Base-by-base conservation (phyloP, 2,329 filamentous ascomycete genomes). In the Arthrobotrys pseudoclavata region DNA sequence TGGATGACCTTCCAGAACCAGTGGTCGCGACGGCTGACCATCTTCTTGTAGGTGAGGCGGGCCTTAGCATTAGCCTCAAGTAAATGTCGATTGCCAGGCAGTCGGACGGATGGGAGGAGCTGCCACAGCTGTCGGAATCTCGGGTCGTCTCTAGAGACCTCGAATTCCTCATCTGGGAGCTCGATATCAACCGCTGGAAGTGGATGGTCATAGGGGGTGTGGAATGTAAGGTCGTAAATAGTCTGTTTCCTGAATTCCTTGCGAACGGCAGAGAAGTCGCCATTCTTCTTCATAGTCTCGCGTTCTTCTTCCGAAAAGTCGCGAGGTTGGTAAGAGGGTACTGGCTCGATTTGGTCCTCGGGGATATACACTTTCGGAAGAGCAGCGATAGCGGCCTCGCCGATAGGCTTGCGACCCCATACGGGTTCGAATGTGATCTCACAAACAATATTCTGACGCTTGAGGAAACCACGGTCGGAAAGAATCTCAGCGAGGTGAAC, bases 91-190 rank as follows among this genome's bases (percentile, higher is more conserved):
- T 64, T 57, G 15, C 47, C 42, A 47, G 47, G 24, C 1, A 69
- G 12, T 45, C 75, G 47, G 20, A 74, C 55, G 13, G 57, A 62
- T 1, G 75, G 68, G 15, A 67, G 47, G n/a, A 79, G 52, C 20
- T 12, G 34, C 67, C 61, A 67, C 15, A 77, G 50, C 20, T 77
- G 68, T 40, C 75, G 62, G 63, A 79, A 60, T 34, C 75, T 68
- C 20, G 75, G 69, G 37, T 79, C 75, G 37, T 69, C 63, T 72
- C 69, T 69, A 74, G 52, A 66, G 42, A 79, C 57, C 69, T 79
- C 75, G 57, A 77, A 77, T 20, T 72, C 57, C 52, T 53, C 66
- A 34, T 74, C 37, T 12, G 42, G 52, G 42, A 71, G 53, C 47
- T 77, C 74, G 3, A 66, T 45, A 20, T 71, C 67, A 20, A 22